A percentile compares a stretch with the other conserved stretches of the same genome.
Evolutionary conservation across 805 yeast species (phyloP).

Genomic region (Wickerhamiella domercqiae): DNA sequence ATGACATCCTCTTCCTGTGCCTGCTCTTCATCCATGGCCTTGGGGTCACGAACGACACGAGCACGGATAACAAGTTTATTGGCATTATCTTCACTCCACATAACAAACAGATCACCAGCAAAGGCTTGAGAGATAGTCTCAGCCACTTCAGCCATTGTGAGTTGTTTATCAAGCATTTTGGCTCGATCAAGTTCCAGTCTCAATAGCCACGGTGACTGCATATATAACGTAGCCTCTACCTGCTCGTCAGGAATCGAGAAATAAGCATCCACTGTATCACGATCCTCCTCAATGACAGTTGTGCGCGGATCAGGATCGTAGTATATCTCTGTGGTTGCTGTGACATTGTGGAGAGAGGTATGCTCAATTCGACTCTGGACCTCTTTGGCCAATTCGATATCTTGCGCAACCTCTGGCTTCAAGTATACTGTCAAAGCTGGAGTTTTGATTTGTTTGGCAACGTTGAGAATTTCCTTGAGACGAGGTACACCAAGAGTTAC

Average conservation of each 20-base stretch:
- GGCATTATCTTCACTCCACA: conserved; percentile 98
- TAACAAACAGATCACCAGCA: conserved; percentile 88
- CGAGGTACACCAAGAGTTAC: conserved; percentile 97
- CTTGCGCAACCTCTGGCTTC: conserved; percentile 62
- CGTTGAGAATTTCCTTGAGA: conserved; percentile 92
- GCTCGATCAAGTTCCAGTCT: conserved; percentile 97
- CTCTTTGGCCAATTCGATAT: conserved; percentile 85
- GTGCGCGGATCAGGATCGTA: conserved; percentile 97
- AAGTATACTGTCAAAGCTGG: conserved; percentile 96
- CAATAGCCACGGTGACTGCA: conserved; percentile 95
- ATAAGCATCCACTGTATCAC: conserved; percentile 92
- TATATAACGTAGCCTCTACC: conserved; percentile 82
- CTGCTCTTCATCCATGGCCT: conserved; percentile 79
- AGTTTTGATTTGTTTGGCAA: conserved; percentile 97
- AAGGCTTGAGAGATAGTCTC: conserved; percentile 84
- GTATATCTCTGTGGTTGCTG: conserved; percentile 92
- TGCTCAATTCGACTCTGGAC: conserved; percentile 96
- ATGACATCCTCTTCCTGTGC: conserved; percentile 96
- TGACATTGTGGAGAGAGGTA: conserved; percentile 84
- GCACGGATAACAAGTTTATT: conserved; percentile 94
- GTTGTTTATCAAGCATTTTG: conserved; percentile 93
- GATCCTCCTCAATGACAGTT: conserved; percentile 93
- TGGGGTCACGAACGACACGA: conserved; percentile 95
- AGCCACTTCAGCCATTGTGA: conserved; percentile 97
- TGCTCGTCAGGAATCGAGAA: conserved; percentile 97